A percentile compares a stretch with the other conserved stretches of the same genome.
phyloP scores from a whole-genome alignment of 129 eudicot genomes.

The Tagetes erecta region DNA sequence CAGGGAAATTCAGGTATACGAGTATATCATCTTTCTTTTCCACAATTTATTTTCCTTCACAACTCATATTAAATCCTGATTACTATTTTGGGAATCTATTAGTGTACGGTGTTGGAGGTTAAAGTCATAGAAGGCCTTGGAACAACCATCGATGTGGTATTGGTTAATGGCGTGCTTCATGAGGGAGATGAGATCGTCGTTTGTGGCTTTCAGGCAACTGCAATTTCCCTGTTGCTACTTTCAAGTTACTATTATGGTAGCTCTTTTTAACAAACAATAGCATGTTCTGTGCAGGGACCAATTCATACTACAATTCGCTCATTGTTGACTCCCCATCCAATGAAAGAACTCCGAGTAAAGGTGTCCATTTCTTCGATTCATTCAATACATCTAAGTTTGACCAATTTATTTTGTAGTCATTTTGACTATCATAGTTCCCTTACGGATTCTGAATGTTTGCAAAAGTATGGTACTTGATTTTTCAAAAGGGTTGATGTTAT shows the following conservation, averaged over 20 bases:
- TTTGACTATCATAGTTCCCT: not conserved
- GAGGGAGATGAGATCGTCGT: conserved; percentile 93
- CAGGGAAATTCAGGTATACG: conserved; percentile 55
- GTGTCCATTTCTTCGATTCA: conserved; percentile 28
- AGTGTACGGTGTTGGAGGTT: conserved; percentile 96
- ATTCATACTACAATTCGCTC: conserved; percentile 78
- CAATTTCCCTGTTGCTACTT: not conserved
- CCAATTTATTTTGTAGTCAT: not conserved
- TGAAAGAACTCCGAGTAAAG: conserved; percentile 87
- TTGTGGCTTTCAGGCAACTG: conserved; percentile 83
- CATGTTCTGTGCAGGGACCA: conserved; percentile 55
- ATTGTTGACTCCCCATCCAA: conserved; percentile 79
- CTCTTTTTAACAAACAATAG: not conserved
- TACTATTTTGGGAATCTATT: conserved; percentile 20
- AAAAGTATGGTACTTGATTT: conserved; percentile 6
- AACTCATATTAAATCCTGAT: not conserved
- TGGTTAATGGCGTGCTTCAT: conserved; percentile 86
- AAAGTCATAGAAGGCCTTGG: conserved; percentile 92
- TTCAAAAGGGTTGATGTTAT: not conserved
- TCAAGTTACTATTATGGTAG: conserved; percentile 1
- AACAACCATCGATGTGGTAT: conserved; percentile 87
- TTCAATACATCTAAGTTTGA: not conserved
- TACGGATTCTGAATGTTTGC: not conserved
- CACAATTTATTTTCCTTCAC: not conserved
- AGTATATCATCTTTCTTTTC: conserved; percentile 10